Evolutionary conservation across 371 early-diverging fungal genomes (phyloP).

Genomic region (Mucor sp.): DNA sequence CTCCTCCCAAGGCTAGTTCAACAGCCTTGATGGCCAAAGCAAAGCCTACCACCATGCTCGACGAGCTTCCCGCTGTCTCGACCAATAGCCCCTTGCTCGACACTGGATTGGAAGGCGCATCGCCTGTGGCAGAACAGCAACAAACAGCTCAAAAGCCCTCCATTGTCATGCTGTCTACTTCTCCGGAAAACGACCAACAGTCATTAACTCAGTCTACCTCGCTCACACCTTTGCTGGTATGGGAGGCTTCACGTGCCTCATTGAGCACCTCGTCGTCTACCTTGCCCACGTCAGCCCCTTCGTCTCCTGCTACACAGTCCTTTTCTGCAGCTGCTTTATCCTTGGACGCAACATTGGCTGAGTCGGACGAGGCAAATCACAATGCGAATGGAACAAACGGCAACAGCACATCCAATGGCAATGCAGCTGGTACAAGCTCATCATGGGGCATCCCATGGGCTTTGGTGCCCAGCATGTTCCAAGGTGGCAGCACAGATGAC

Average conservation of each 20-base stretch:
- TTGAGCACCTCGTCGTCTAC: slow-evolving; percentile 19
- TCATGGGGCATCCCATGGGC: slow-evolving; percentile 58
- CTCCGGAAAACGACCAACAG: slow-evolving; percentile 27
- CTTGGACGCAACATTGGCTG: slow-evolving; percentile 9
- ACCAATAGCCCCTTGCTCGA: background rate
- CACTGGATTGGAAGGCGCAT: background rate
- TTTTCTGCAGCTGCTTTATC: slow-evolving; percentile 18
- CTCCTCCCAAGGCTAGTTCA: background rate
- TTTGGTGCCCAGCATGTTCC: slow-evolving; percentile 42
- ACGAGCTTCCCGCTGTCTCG: slow-evolving; percentile 5
- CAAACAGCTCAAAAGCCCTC: slow-evolving; percentile 11
- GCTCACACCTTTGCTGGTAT: slow-evolving; percentile 41
- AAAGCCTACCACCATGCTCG: slow-evolving; percentile 6
- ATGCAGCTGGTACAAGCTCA: background rate
- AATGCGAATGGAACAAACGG: background rate
- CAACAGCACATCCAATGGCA: background rate
- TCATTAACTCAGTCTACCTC: slow-evolving; percentile 42
- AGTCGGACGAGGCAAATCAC: background rate
- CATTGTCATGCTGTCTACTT: slow-evolving; percentile 41
- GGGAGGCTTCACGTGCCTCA: slow-evolving; percentile 41
- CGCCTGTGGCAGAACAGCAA: background rate
- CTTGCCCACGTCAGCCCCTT: slow-evolving; percentile 22
- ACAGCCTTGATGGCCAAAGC: background rate
- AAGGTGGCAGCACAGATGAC: slow-evolving; percentile 12
- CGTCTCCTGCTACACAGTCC: slow-evolving; percentile 29